These are phyloP conservation scores for Ustilago hordei DNA, from an alignment of 1,284 basidiomycete genomes.

Conservation along the genomic window DNA sequence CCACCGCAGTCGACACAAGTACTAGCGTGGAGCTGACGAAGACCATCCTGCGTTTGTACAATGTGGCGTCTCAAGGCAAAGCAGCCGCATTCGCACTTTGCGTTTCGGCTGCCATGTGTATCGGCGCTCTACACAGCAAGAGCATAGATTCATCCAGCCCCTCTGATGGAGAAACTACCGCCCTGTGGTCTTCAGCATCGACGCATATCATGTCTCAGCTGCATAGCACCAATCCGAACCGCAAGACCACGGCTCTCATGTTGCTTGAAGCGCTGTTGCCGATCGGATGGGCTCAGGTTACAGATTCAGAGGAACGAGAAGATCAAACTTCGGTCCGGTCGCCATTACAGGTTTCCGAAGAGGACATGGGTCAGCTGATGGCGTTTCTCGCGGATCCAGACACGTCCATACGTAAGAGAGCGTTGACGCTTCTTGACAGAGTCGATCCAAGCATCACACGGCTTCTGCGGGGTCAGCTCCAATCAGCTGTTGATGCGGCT, in stretches of 20 bases:
- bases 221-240: constrained; percentile 37
- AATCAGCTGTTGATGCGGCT: constrained; percentile 15
- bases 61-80: constrained; percentile 23
- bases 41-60: constrained; percentile 31
- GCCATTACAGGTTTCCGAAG: constrained; percentile 26
- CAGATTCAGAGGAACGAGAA: background rate
- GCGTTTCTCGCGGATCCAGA: constrained; percentile 31
- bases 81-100: constrained; percentile 37
- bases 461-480: constrained; percentile 31
- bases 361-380: constrained; percentile 41
- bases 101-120: constrained; percentile 31
- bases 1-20: background rate
- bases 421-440: constrained; percentile 23
- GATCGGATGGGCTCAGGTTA: constrained; percentile 27
- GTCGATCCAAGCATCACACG: constrained; percentile 21
- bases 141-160: background rate
- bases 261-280: constrained; percentile 36
- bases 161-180: constrained; percentile 25
- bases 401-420: constrained; percentile 22
- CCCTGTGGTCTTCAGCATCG: constrained; percentile 30
- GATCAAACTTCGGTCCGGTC: background rate
- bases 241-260: constrained; percentile 26
- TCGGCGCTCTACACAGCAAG: constrained; percentile 14
- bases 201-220: constrained; percentile 37
- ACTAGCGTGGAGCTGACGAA: constrained; percentile 10